Evolutionary conservation across 306 rosid species (phyloP), one percentile per base, ranked within the genome.

Genomic region (Myrica gale): DNA sequence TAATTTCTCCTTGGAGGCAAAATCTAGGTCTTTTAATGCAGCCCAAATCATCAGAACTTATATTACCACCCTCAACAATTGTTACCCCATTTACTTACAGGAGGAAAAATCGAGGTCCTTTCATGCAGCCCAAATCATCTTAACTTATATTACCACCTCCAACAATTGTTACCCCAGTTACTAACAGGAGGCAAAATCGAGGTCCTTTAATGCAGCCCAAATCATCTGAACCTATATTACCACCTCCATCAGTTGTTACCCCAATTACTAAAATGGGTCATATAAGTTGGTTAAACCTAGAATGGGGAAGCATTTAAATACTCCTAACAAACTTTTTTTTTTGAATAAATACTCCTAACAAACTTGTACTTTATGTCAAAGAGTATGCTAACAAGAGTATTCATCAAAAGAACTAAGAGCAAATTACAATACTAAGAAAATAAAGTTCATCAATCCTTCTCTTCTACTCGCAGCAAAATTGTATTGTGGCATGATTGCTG

Each of bases 41-140:
- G 68, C 68, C 68, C 32, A 65, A 65, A 65, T 9, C 48, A 63
- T 39, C 69, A 39, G 39, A 60, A 9, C 66, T 13, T 61, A 61
- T n/a, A 15, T 61, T 13, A 6, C 43, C 68, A 61, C 44, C 19
- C 12, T 5, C 44, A 23, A 9, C 1, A 61, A 8, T 61, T 61
- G 20, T 21, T 5, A 26, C 32, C 32, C 32, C 32, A 26, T 1
- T 26, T 26, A 26, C 32, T 26, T 0, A 26, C 1, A 26, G 6
- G 68, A 21, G 68, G 42, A 6, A 62, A 44, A 32, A 20, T 37
- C 46, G 13, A 62, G 17, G n/a, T 6, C 5, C 20, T 62, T 62
- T 45, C 2, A 1, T 15, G 17, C 45, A 62, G 68, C 68, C 68
- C 37, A 65, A 65, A 65, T 9, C 48, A 63, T 39, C 69, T 63